Conservation (phyloP, 179 eudicot species). For the Drosera spatulata region DNA sequence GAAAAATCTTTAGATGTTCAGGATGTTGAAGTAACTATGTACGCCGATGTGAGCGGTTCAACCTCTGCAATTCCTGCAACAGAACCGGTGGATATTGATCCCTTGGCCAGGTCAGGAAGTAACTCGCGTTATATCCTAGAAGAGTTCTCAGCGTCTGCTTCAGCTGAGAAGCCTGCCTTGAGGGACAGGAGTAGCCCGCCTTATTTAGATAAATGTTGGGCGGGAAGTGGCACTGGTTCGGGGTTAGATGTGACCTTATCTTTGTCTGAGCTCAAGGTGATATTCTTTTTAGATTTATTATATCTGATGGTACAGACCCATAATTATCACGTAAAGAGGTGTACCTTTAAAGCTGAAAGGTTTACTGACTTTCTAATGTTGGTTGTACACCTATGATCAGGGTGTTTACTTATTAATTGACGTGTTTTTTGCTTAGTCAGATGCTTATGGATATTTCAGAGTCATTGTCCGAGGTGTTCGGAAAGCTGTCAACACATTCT, state of each 20-base stretch:
- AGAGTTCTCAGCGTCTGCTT: conserved; percentile 34
- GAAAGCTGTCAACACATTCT: conserved; percentile 22
- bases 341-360: not conserved
- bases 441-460: conserved; percentile 46
- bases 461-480: conserved; percentile 43
- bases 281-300: not conserved
- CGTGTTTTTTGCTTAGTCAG: conserved; percentile 35
- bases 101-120: conserved; percentile 17
- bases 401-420: conserved; percentile 1
- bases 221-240: conserved; percentile 70
- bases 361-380: not conserved
- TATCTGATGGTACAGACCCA: not conserved
- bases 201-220: conserved; percentile 42
- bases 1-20: conserved; percentile 19
- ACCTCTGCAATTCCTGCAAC: conserved; percentile 19
- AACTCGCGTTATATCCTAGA: conserved; percentile 44
- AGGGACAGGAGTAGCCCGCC: conserved; percentile 19
- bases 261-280: conserved; percentile 70
- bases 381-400: conserved; percentile 1
- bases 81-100: conserved; percentile 20
- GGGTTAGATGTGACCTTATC: conserved; percentile 74
- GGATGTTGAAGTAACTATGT: conserved; percentile 14
- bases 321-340: not conserved
- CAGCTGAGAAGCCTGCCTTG: conserved; percentile 44
- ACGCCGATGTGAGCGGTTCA: conserved; percentile 33